Conservation (phyloP, 2,329 filamentous ascomycete genomes). For the Xylariaceae sp. region DNA sequence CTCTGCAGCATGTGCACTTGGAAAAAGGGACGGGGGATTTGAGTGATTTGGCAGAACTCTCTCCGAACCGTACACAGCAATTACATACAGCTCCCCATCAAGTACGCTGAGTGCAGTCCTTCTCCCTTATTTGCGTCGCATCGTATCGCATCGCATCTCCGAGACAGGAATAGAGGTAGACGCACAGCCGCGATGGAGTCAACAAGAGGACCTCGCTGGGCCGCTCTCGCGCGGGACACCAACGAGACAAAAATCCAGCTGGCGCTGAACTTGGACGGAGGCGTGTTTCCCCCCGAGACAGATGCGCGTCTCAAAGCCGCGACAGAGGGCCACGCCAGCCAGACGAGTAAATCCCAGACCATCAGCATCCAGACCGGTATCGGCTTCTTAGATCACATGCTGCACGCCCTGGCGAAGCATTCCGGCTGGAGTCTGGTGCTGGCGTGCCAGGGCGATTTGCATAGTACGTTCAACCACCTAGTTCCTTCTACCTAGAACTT, state of each 20-base stretch:
- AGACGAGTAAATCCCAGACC: slow-evolving; percentile 76
- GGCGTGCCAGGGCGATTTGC: slow-evolving; percentile 79
- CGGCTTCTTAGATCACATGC: slow-evolving; percentile 97
- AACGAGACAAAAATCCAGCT: slow-evolving; percentile 98
- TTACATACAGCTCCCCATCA: neutral
- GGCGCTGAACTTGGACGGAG: slow-evolving; percentile 89
- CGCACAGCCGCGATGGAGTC: slow-evolving; percentile 26
- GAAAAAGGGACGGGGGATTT: no score
- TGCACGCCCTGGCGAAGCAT: slow-evolving; percentile 94
- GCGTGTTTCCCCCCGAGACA: slow-evolving; percentile 64
- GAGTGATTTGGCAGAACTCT: no score
- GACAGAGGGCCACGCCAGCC: slow-evolving; percentile 69
- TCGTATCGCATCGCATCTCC: neutral
- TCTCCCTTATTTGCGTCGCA: neutral
- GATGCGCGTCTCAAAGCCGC: slow-evolving; percentile 51
- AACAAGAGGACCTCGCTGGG: slow-evolving; percentile 53
- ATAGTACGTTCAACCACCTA: slow-evolving; percentile 60
- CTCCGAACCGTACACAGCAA: neutral
- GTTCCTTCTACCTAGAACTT: neutral
- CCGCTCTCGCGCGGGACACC: slow-evolving; percentile 79
- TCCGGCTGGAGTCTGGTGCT: slow-evolving; percentile 87
- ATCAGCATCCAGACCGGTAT: slow-evolving; percentile 91
- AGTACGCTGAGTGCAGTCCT: neutral
- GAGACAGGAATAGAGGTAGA: neutral
- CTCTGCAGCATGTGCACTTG: no score